These are phyloP conservation scores for Trichosanthes cucumerina DNA, from an alignment of 306 rosid genomes.

Conservation along the genomic window DNA sequence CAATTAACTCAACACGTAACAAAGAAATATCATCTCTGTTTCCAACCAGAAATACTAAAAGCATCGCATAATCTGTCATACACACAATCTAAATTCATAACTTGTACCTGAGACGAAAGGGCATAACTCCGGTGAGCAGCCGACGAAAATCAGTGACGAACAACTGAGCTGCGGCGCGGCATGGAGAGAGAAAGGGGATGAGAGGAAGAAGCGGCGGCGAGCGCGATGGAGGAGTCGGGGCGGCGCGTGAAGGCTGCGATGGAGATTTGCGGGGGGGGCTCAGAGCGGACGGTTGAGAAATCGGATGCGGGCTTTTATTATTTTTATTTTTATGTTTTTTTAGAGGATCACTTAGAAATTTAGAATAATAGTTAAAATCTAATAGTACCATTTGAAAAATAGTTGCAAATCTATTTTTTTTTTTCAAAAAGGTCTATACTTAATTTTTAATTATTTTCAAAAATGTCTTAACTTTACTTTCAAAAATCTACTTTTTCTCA, in stretches of 20 bases:
- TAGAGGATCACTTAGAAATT: too few species aligned
- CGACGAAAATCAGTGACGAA: background rate
- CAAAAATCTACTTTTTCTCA: too few species aligned
- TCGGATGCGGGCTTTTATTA: background rate
- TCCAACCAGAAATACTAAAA: background rate
- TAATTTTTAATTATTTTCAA: too few species aligned
- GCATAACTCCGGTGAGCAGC: background rate
- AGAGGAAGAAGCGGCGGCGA: background rate
- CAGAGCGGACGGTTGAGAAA: background rate
- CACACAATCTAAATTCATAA: too few species aligned
- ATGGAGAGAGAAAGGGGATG: too few species aligned
- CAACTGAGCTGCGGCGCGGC: background rate
- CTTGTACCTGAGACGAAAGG: background rate
- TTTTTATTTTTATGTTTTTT: background rate
- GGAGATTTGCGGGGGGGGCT: background rate
- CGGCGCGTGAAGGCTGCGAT: background rate
- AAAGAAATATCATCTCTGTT: background rate
- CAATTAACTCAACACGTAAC: background rate
- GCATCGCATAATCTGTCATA: background rate
- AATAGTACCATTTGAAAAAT: too few species aligned
- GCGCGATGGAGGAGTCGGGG: background rate
- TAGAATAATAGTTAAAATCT: too few species aligned
- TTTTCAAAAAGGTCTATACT: too few species aligned
- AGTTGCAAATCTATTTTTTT: too few species aligned
- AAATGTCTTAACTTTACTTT: too few species aligned